phyloP scores from a whole-genome alignment of 1,284 basidiomycete species.

The Sporisorium reilianum region DNA sequence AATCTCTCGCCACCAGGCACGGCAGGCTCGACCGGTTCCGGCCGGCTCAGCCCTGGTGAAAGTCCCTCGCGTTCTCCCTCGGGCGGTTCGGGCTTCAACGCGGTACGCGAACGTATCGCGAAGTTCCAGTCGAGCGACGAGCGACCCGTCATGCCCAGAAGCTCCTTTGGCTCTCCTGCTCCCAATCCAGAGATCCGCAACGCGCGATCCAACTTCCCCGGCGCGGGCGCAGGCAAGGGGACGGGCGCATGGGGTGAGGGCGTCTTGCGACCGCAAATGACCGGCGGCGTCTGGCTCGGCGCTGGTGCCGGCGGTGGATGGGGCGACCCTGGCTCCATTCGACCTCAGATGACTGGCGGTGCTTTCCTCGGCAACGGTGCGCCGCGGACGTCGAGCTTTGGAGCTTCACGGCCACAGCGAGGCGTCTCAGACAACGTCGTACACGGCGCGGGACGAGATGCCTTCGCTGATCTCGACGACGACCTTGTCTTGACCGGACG shows the following conservation, averaged over 20 bases:
- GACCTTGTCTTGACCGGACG: conserved; percentile 46
- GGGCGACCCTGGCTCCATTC: conserved; percentile 43
- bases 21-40: conserved; percentile 19
- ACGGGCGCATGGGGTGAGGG: conserved; percentile 59
- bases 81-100: conserved; percentile 30
- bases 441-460: conserved; percentile 46
- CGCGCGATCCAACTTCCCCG: conserved; percentile 50
- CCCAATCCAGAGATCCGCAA: conserved; percentile 56
- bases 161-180: conserved; percentile 61
- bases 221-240: conserved; percentile 45
- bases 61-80: conserved; percentile 42
- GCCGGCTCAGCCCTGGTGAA: conserved; percentile 44
- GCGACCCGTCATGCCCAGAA: conserved; percentile 56
- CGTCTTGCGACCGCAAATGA: conserved; percentile 61
- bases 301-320: conserved; percentile 46
- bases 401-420: conserved; percentile 27
- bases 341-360: conserved; percentile 62
- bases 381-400: conserved; percentile 34
- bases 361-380: conserved; percentile 42
- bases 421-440: conserved; percentile 45
- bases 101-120: conserved; percentile 60
- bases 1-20: conserved; percentile 32
- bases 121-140: conserved; percentile 59
- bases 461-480: conserved; percentile 61
- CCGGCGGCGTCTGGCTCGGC: conserved; percentile 62